Evolutionary conservation across 176 grass and related monocot species (phyloP), one percentile per base, ranked within the genome.

Genomic region (Chrysopogon serrulatus): DNA sequence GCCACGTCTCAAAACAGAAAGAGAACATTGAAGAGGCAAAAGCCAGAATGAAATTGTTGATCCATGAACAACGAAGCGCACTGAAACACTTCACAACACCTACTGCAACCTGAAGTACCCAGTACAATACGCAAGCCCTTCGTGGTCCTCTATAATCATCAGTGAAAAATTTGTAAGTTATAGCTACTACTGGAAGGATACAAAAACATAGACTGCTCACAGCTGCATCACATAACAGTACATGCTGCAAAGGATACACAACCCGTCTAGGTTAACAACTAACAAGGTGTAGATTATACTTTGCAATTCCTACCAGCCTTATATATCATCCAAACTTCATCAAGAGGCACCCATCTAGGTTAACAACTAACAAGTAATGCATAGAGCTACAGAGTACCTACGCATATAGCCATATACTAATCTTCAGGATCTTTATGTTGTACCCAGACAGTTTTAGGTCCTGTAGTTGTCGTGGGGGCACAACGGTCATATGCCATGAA

Each of bases 1-100:
- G 90, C 93, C 91, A 90, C 6, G 91, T 90, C 76, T 99, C 90
- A 45, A 96, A 96, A 90, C 87, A 94, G 86, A 99, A 96, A 72
- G 77, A 96, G 84, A 94, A 99, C 62, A 99, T 24, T 79, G 91
- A 99, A 61, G 91, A 96, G 39, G 91, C 80, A 89, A 99, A 65
- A 63, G 91, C 90, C 15, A 92, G 67, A 83, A 91, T 70, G 67
- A 87, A 84, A 94, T 80, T 92, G 81, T 75, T 85, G 40, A 99
- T 74, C 93, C 96, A 99, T 33, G 83, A 34, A 81, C 80, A 93
- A 47, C 85, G 83, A 87, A 96, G 80, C 16, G 32, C 76, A 48
- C 79, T 83, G 57, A 94, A 82, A 82, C 83, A 87, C 85, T 94
- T 96, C 61, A 94, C 71, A 41, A 32, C 47, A 73, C 89, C 86